These are phyloP conservation scores for Mortierella sp. DNA, from an alignment of 371 early-diverging fungal species.

Conservation along the genomic window DNA sequence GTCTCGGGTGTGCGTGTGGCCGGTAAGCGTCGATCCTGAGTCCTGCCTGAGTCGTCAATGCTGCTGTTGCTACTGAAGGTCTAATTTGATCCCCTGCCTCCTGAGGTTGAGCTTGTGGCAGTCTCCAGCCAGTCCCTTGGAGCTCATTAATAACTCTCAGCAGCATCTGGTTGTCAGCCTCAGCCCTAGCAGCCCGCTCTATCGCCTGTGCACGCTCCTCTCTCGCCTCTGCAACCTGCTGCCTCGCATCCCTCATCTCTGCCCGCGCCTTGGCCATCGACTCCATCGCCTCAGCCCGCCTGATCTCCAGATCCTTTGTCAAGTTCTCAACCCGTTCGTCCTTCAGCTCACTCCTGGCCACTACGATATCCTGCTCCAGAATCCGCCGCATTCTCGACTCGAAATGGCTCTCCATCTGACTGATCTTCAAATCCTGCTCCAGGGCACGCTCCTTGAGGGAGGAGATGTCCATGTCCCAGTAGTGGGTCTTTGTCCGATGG, in stretches of 20 bases:
- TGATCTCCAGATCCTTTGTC: background rate
- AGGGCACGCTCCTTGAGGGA: background rate
- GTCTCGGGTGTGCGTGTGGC: background rate
- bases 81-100: background rate
- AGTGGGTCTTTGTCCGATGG: background rate
- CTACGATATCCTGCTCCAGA: background rate
- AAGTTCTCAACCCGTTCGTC: background rate
- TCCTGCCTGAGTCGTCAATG: background rate
- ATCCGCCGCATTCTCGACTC: background rate
- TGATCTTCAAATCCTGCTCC: background rate
- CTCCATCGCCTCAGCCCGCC: background rate
- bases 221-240: conserved; percentile 1
- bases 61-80: background rate
- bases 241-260: background rate
- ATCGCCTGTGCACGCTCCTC: background rate
- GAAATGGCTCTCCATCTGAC: background rate
- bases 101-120: background rate
- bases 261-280: background rate
- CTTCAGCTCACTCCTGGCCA: background rate
- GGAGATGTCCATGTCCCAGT: background rate
- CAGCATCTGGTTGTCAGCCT: conserved; percentile 3
- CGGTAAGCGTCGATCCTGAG: background rate
- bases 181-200: background rate
- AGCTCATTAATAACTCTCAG: conserved; percentile 8
- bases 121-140: background rate